Evolutionary conservation across 768 basidiomycete species (phyloP).

Genomic region (Mycena floridula): DNA sequence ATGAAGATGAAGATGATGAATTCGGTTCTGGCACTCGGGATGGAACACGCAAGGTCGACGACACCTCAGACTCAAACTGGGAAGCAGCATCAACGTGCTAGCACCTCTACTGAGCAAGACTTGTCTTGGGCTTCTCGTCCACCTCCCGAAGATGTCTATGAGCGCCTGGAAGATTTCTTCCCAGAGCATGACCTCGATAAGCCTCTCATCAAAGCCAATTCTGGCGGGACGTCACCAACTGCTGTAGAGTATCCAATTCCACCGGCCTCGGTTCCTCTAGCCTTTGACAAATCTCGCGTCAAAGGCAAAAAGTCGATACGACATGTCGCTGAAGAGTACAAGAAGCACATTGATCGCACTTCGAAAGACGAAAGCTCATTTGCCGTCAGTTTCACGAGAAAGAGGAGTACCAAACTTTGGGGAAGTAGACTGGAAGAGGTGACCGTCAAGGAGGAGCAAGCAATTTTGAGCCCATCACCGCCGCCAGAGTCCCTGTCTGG

Average conservation of each 20-base stretch:
- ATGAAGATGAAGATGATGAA: too few species aligned
- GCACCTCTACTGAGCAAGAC: constrained; percentile 60
- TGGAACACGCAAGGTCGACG: too few species aligned
- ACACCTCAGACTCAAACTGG: constrained; percentile 21
- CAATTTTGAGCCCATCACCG: constrained; percentile 35
- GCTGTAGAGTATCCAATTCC: constrained; percentile 45
- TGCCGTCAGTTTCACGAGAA: constrained; percentile 47
- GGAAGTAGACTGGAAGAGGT: constrained; percentile 92
- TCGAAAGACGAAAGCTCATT: constrained; percentile 42
- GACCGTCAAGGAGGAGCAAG: constrained; percentile 53
- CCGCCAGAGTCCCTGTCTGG: constrained; percentile 58
- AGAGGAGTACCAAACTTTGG: constrained; percentile 94
- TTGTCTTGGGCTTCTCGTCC: constrained; percentile 88
- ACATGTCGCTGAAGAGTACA: constrained; percentile 84
- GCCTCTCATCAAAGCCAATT: constrained; percentile 84
- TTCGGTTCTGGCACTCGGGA: too few species aligned
- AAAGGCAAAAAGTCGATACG: constrained; percentile 88
- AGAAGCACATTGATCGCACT: constrained; percentile 65
- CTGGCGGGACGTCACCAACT: constrained; percentile 76
- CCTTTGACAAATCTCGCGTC: constrained; percentile 30
- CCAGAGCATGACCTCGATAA: constrained; percentile 94
- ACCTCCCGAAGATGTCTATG: constrained; percentile 87
- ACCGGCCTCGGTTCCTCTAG: constrained; percentile 12
- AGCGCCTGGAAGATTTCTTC: constrained; percentile 91
- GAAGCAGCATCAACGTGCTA: constrained; percentile 31